Conservation (phyloP, 1,284 basidiomycete genomes). For the Puccinia horiana region DNA sequence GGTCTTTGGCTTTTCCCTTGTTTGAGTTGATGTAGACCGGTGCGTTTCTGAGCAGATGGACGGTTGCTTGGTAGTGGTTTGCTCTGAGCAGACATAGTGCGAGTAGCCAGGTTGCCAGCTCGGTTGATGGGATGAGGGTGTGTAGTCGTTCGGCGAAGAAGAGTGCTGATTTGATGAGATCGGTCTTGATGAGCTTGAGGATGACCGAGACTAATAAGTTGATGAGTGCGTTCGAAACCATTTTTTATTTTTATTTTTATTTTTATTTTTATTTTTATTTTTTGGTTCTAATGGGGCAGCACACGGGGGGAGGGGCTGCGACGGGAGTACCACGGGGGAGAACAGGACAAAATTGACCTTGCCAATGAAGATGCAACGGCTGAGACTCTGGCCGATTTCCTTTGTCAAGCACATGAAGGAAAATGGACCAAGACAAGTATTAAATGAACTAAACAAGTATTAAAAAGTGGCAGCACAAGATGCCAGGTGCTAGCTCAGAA, state of each 20-base stretch:
- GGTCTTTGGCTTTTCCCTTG: neutral
- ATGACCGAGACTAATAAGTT: constrained; percentile 41
- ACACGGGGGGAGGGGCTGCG: too few relatives aligned
- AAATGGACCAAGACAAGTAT: too few relatives aligned
- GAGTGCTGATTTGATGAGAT: constrained; percentile 52
- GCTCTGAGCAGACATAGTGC: constrained; percentile 49
- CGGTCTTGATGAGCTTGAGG: constrained; percentile 23
- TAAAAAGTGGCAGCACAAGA: too few relatives aligned
- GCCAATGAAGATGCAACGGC: too few relatives aligned
- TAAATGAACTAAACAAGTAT: too few relatives aligned
- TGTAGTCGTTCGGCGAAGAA: constrained; percentile 55
- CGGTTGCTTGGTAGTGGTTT: constrained; percentile 51
- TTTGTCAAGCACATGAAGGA: too few relatives aligned
- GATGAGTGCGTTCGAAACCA: constrained; percentile 44
- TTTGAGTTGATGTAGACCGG: constrained; percentile 48
- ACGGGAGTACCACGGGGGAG: too few relatives aligned
- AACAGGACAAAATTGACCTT: too few relatives aligned
- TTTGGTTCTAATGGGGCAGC: too few relatives aligned
- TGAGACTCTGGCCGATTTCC: too few relatives aligned
- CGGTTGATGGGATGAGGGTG: constrained; percentile 52
- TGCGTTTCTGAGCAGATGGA: constrained; percentile 53
- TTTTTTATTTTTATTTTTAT: neutral
- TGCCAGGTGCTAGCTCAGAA: too few relatives aligned
- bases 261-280: too few relatives aligned
- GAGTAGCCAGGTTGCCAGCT: constrained; percentile 52